Conservation (phyloP, 371 early-diverging fungal genomes). For the Mortierella sp. region DNA sequence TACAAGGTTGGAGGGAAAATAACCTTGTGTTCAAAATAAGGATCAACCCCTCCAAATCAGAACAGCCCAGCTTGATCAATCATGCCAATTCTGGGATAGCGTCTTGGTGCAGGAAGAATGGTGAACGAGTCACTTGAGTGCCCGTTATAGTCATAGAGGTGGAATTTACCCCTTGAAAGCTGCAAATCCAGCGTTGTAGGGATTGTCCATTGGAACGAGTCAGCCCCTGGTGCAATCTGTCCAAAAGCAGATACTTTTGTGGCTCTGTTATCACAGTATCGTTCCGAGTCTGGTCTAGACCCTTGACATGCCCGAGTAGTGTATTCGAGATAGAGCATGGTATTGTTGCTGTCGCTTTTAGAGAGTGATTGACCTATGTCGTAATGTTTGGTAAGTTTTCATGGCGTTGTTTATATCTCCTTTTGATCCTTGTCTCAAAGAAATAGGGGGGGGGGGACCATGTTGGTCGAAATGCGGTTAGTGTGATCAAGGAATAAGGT, state of each 20-base stretch:
- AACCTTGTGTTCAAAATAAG: background rate
- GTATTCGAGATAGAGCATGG: constrained; percentile 50
- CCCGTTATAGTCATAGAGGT: constrained; percentile 37
- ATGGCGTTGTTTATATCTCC: too few species aligned
- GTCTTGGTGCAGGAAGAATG: constrained; percentile 18
- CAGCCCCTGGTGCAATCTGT: constrained; percentile 17
- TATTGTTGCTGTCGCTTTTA: constrained; percentile 25
- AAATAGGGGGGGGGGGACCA: background rate
- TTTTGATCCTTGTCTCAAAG: too few species aligned
- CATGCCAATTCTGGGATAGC: constrained; percentile 20
- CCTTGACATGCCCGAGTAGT: constrained; percentile 32
- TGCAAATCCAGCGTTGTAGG: constrained; percentile 42
- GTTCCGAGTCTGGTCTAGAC: constrained; percentile 26
- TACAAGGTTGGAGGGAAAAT: background rate
- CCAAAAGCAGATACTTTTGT: constrained; percentile 33
- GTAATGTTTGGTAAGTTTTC: background rate
- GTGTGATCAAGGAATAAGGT: background rate
- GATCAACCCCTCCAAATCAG: background rate
- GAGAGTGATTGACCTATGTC: constrained; percentile 19
- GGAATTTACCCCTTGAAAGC: constrained; percentile 36
- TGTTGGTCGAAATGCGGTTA: background rate
- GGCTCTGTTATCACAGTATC: constrained; percentile 36
- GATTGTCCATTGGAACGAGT: constrained; percentile 35
- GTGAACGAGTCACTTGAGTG: constrained; percentile 33
- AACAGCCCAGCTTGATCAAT: constrained; percentile 6